Base-by-base conservation (phyloP, 73 alveolate genomes). In the Halteria grandinella region DNA sequence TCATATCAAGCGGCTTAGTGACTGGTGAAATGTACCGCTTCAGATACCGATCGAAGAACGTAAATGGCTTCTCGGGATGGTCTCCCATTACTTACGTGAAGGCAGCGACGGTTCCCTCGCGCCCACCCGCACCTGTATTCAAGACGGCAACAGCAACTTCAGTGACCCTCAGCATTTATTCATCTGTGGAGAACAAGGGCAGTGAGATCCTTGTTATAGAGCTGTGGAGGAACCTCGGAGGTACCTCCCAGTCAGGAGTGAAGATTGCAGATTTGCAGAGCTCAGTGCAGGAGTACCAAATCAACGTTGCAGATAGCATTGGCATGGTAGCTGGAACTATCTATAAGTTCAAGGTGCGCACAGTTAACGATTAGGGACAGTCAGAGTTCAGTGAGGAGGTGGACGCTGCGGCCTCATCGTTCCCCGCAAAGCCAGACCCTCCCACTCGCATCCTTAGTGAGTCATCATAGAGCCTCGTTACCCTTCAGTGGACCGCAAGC, bases 71-170 rank as follows among this genome's bases (percentile, higher is more conserved):
- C 88, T 51, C 84, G 1, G 88, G 53, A 18, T 84, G 47, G 75
- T 84, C 93, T 10, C 73, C 76, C 27, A 77, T 77, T 29, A 62
- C 77, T 10, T 77, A 77, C 49, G 33, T 77, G 7, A 8, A 48
- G 48, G 80, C 88, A 4, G 91, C 91, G 0, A 57, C 85, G 6
- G 60, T 27, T 21, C 91, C 91, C 8, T 12, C 54, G 3, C 39
- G 93, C 17, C 93, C 93, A 15, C 85, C 86, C n/a, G 88, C 88
- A 14, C 93, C 93, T 39, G 11, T 15, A 3, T 84, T 84, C 63
- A 55, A 33, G 25, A 17, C 75, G 24, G 93, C 88, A 6, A 32
- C 58, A 31, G 59, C 88, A 0, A 84, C 85, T 29, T 74, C 86
- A 37, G 32, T 64, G 24, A 75, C 85, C 1, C 45, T 84, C 12